Percentiles rank a stretch among this genome's conserved stretches.
Evolutionary conservation across 305 asterid genomes (phyloP).

Genomic region (Fraxinus dipetala): DNA sequence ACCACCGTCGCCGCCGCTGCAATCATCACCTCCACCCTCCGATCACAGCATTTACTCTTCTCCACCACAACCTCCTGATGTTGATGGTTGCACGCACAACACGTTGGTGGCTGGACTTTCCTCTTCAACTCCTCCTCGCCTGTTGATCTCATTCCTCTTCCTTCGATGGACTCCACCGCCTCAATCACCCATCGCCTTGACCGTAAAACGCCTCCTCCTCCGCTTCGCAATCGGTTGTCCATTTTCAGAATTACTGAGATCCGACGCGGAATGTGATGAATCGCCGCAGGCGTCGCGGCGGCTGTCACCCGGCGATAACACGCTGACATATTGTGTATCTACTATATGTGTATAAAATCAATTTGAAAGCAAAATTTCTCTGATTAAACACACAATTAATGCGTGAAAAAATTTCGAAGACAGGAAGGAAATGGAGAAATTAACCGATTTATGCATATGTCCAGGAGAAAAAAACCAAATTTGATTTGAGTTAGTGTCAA

Average conservation of each 20-base stretch:
- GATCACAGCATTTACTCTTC: constrained; percentile 31
- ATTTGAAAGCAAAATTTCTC: neutral
- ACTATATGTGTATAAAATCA: neutral
- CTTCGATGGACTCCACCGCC: constrained; percentile 29
- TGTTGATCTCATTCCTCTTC: constrained; percentile 2
- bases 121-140: constrained; percentile 15
- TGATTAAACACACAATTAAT: neutral
- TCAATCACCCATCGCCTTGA: constrained; percentile 41
- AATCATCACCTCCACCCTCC: constrained; percentile 58
- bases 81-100: constrained; percentile 42
- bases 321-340: constrained; percentile 36
- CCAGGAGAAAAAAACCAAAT: neutral
- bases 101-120: constrained; percentile 30
- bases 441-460: neutral
- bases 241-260: constrained; percentile 23
- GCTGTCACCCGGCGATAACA: constrained; percentile 32
- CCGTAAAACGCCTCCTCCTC: constrained; percentile 28
- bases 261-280: constrained; percentile 26
- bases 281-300: constrained; percentile 26
- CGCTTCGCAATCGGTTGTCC: constrained; percentile 26
- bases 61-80: constrained; percentile 38
- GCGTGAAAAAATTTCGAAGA: neutral
- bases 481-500: neutral
- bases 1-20: constrained; percentile 81
- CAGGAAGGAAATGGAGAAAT: neutral